Percentiles rank a stretch among this genome's conserved stretches.
Conservation (phyloP, 169 alveolate species). For the Theileria sp. region DNA sequence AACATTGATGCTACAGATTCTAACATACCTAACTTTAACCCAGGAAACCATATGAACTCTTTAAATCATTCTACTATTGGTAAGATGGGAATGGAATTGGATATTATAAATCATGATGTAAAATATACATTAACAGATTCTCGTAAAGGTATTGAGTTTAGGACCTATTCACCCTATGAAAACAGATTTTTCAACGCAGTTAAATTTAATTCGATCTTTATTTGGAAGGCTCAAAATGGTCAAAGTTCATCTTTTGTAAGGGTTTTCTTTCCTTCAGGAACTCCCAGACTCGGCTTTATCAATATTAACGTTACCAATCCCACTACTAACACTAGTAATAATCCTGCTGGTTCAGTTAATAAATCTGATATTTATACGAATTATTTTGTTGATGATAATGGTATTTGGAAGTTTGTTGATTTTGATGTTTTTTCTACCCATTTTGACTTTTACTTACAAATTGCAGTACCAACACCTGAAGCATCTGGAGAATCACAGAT, state of each 20-base stretch:
- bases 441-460: background rate
- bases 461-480: background rate
- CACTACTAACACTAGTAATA: background rate
- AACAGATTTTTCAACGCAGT: background rate
- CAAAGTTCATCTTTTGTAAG: background rate
- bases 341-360: background rate
- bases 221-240: background rate
- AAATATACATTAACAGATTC: background rate
- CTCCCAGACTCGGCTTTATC: background rate
- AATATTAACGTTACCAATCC: background rate
- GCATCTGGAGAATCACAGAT: background rate
- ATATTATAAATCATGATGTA: background rate
- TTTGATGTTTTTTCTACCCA: background rate
- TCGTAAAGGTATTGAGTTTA: background rate
- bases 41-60: background rate
- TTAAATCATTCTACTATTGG: too few relatives aligned
- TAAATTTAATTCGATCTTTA: background rate
- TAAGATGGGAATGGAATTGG: background rate
- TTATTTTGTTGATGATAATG: background rate
- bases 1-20: background rate
- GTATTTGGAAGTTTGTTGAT: background rate
- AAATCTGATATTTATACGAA: background rate
- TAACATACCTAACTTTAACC: background rate
- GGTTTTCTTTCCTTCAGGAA: constrained; percentile 1
- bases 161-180: background rate